Evolutionary conservation across 1,284 basidiomycete genomes (phyloP).

Genomic region (Marasmius tenuissimus): DNA sequence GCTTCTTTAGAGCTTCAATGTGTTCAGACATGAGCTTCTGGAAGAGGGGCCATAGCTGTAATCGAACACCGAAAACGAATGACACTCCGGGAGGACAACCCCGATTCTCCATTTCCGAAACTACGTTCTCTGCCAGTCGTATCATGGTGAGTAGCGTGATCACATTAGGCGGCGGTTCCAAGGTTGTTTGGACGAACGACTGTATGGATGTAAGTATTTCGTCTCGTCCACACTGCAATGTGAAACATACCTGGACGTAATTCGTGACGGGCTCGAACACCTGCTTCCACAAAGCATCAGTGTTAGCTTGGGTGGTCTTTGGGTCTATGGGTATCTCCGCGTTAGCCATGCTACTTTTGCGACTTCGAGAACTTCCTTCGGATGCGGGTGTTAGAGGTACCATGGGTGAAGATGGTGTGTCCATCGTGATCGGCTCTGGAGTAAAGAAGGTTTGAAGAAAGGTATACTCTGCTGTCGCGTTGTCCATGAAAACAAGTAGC

Average conservation of each 20-base stretch:
- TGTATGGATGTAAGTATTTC: conserved; percentile 29
- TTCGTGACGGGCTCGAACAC: conserved; percentile 87
- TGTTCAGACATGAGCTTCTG: conserved; percentile 87
- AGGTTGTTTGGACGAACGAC: conserved; percentile 64
- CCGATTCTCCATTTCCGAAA: conserved; percentile 72
- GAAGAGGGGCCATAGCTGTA: conserved; percentile 90
- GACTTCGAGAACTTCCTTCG: conserved; percentile 35
- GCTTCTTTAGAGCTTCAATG: conserved; percentile 75
- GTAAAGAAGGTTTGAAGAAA: conserved; percentile 86
- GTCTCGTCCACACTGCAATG: not conserved
- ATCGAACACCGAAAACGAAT: conserved; percentile 75
- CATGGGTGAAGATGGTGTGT: not conserved
- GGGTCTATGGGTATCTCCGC: conserved; percentile 26
- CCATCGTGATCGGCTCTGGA: conserved; percentile 32
- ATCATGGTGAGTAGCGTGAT: conserved; percentile 86
- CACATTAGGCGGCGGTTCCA: conserved; percentile 72
- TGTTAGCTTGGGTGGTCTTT: conserved; percentile 59
- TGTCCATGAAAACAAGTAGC: conserved; percentile 89
- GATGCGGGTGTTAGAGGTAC: conserved; percentile 38
- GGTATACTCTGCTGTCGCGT: conserved; percentile 86
- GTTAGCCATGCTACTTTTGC: conserved; percentile 25
- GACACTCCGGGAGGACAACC: conserved; percentile 77
- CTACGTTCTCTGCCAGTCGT: conserved; percentile 78
- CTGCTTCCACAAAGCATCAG: conserved; percentile 82
- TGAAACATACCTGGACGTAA: conserved; percentile 65